Evolutionary conservation across 768 basidiomycete species (phyloP), one percentile per base, ranked within the genome.

Genomic region (Macrolepiota albuminosa): DNA sequence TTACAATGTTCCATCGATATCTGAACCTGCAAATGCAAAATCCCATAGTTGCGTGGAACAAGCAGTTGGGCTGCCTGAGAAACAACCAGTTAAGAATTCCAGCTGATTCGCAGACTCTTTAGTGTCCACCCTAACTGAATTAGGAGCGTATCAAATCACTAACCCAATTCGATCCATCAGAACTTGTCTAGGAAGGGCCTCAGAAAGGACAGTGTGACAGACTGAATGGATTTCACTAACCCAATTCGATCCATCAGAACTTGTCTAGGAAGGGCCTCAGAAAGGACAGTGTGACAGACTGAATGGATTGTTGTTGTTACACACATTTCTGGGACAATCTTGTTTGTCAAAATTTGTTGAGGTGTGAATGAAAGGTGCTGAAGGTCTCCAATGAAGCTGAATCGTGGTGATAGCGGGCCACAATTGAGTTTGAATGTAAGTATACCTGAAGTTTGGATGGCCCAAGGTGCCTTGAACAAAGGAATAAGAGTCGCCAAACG

Each of bases 401-500:
- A 48, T 37, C 33, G 47, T 8, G 31, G 43, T 4, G 55, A 33
- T 42, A 7, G 7, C 11, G 43, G n/a, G 5, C 33, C 16, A 39
- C 9, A 26, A 26, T 1, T 24, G 8, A 61, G 34, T 37, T 29
- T n/a, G 34, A 36, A 48, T 18, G 51, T 29, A 34, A 14, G 13
- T 66, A 37, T 48, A 77, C 82, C 82, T 82, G 63, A 78, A 83
- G 58, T 82, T 83, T n/a, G 80, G 73, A 57, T 66, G 66, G 1
- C 81, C 82, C 2, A 65, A 63, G 2, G 77, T 79, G 0, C 82
- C 82, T 65, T 81, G 77, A 0, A 84, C 80, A 59, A 83, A 83
- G 0, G 82, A 78, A 62, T 83, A 84, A 2, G 81, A 83, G 64
- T 83, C 83, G 4, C 82, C 83, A 61, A 84, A 84, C 6, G 80